A percentile compares a stretch with the other conserved stretches of the same genome.
Evolutionary conservation across 2,329 filamentous ascomycete species (phyloP).

Genomic region (Celoporthe dispersa): DNA sequence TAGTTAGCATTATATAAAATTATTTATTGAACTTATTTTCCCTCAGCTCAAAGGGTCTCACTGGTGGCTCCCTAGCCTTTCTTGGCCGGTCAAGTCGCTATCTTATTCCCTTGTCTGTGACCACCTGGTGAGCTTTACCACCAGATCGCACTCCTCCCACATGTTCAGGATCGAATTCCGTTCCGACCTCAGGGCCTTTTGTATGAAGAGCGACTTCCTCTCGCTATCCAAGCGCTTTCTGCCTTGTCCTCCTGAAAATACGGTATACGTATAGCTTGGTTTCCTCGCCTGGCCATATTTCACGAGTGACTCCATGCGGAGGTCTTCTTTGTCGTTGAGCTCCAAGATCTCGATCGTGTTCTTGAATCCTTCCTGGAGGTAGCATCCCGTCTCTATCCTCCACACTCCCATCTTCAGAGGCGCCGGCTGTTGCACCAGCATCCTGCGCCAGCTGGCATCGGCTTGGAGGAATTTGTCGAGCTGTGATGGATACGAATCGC

Average conservation of each 20-base stretch:
- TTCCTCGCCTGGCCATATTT: not conserved
- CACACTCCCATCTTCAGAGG: slow-evolving; percentile 19
- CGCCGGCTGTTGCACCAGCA: slow-evolving; percentile 27
- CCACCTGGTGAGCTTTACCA: slow-evolving; percentile 10
- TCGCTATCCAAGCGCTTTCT: not conserved
- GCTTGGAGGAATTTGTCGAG: not conserved
- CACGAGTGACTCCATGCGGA: not conserved
- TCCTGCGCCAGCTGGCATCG: slow-evolving; percentile 22
- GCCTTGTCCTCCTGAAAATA: slow-evolving; percentile 14
- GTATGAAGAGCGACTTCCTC: slow-evolving; percentile 12
- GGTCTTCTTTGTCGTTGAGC: not conserved
- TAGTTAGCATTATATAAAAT: not conserved
- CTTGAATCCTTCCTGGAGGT: slow-evolving; percentile 2
- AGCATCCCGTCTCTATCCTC: slow-evolving; percentile 15
- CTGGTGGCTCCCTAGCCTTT: not conserved
- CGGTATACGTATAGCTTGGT: not conserved
- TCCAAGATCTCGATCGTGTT: slow-evolving; percentile 1
- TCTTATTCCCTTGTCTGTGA: not conserved
- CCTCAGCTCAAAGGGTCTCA: not conserved
- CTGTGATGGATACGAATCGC: not conserved
- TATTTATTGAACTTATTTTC: not conserved
- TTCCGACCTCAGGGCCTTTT: not conserved
- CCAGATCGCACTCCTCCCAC: slow-evolving; percentile 8
- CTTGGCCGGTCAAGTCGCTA: not conserved
- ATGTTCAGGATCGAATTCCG: not conserved